Evolutionary conservation across 2,329 filamentous ascomycete genomes (phyloP), one percentile per base, ranked within the genome.

Genomic region (Venturia effusa): DNA sequence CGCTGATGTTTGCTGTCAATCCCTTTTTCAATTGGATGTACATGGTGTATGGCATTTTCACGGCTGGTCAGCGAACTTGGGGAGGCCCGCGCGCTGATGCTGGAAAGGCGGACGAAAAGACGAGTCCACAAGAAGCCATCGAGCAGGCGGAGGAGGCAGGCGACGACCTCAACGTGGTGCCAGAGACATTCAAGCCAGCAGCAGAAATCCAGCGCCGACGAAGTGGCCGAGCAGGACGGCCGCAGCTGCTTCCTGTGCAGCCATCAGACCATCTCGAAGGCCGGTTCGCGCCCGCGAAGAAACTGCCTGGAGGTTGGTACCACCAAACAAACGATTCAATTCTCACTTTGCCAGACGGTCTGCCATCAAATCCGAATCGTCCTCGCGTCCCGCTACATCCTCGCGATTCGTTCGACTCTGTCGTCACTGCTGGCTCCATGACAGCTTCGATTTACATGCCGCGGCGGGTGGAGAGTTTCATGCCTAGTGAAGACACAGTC

Each of bases 11-110:
- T 73, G 77, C 96, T 59, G 75, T 97, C 67, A 97, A 97, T 72
- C 93, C 94, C 0, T 95, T 97, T 72, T 92, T 97, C 81, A 97
- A 97, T 76, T 97, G 93, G 93, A 84, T 91, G 65, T 97, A 97
- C 78, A 96, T 97, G 89, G 88, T 96, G 2, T 96, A 97, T 74
- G 92, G 92, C 55, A 95, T 96, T 69, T 94, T 96, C 75, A 97
- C 93, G 0, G 92, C 92, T 37, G 92, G 92, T 24, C 91, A 96
- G 74, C 84, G 93, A 68, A 97, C 93, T 1, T 99, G 94, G 93
- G 93, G 93, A 68, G 93, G 93, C 0, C 94, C 93, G 13, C 84
- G 93, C 70, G 92, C 91, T 1, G 93, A 97, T 75, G 92, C 92
- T 0, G 90, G 89, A 37, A 82, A 86, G 48, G 92, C 92, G 3